Base-by-base conservation (phyloP, 2,329 filamentous ascomycete genomes). In the Magnaporthiopsis rhizophila region DNA sequence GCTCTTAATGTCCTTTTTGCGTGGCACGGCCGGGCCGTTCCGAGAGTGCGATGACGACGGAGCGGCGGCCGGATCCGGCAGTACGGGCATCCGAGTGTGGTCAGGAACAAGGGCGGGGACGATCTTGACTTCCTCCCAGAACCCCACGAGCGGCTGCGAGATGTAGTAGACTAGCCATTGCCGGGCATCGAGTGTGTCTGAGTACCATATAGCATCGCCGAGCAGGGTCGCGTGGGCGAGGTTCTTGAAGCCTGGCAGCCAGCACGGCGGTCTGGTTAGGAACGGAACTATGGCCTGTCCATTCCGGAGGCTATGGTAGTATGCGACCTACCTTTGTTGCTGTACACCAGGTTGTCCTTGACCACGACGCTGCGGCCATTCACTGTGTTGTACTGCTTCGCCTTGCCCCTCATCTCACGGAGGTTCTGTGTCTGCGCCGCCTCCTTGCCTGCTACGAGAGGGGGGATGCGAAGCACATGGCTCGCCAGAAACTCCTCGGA, bases 101-200 rank as follows among this genome's bases (percentile, higher is more conserved):
- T 75, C 79, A 68, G 76, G 80, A 68, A 88, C 76, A 11, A 85
- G 68, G 1, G 92, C 92, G 3, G 89, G 87, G 5, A 83, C 76
- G 62, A 94, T 88, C 68, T 86, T 88, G 62, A 86, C 82, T 62
- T 92, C 85, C 71, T 97, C 92, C 81, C 89, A 93, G 0, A 85
- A 83, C 30, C 95, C 95, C 26, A 97, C 85, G 62, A 99, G 79
- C 2, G 95, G 95, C 62, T 86, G 88, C 32, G 94, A 95, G 67
- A 99, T 96, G 76, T 93, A 97, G 82, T 98, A 98, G 66, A 99
- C 84, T 58, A 99, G 86, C 92, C 95, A 99, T 83, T 93, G 91
- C 70, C 92, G 89, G 18, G 91, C 89, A 70, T 98, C 94, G 70
- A 91, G 85, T n/a, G 86, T 87, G 71, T 97, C 91, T 61, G 92